Base-by-base conservation (phyloP, 2,329 filamentous ascomycete species). In the Nectriaceae sp. region DNA sequence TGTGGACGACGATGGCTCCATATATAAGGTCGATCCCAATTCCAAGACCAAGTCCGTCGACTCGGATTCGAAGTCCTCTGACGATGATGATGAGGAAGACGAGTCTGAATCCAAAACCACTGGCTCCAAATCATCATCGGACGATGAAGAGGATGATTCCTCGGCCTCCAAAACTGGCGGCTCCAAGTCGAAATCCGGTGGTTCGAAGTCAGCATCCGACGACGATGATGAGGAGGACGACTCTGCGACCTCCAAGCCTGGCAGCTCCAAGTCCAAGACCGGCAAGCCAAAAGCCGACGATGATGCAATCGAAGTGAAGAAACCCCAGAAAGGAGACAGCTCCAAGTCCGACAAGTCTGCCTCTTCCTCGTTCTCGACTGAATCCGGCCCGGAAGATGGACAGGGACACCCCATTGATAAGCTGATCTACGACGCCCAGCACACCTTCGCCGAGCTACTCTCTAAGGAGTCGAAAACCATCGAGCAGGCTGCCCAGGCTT, bases 391-490 rank as follows among this genome's bases (percentile, higher is more conserved):
- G n/a, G n/a, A n/a, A n/a, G n/a, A n/a, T n/a, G n/a, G n/a, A n/a
- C n/a, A n/a, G n/a, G n/a, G n/a, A 16, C 78, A 82, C 53, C 77
- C 78, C n/a, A 82, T 83, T 56, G 77, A 80, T 52, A 64, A 66
- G 10, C 69, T 82, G 20, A 75, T 82, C n/a, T 65, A 65, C 42
- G 69, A 74, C 5, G 78, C 67, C 68, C 59, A 76, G 70, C 55
- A 60, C 57, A 40, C 60, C 54, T 57, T 78, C 71, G 59, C 66
- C 61, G 46, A 63, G 42, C 55, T 76, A 22, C 56, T 78, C 1
- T 61, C 69, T 20, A 69, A 69, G 21, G 70, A 78, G 49, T 79
- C 80, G 31, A 71, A 69, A 43, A 78, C 75, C 4, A 66, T 87
- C 40, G 65, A 71, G 24, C 73, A 79, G 18, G 79, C 82, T 6